phyloP scores from a whole-genome alignment of 176 grass and related monocot species.

The Panicum miliaceum region DNA sequence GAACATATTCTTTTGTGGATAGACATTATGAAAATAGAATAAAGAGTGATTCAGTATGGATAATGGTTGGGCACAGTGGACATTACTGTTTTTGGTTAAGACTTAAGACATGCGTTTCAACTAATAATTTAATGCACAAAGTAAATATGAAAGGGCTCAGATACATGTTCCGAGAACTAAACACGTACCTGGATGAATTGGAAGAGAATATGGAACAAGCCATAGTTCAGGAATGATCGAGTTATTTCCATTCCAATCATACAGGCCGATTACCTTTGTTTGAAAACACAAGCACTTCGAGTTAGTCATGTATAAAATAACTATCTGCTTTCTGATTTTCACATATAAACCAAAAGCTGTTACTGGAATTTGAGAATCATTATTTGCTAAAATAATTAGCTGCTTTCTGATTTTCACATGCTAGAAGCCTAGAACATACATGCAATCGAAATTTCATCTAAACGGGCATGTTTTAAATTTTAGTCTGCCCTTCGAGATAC shows the following conservation, averaged over 20 bases:
- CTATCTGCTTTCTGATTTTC: too few relatives aligned
- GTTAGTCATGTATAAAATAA: too few relatives aligned
- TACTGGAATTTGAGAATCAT: too few relatives aligned
- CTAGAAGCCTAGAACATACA: too few relatives aligned
- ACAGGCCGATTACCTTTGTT: background rate
- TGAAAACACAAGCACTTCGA: background rate
- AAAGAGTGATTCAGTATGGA: too few relatives aligned
- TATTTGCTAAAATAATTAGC: too few relatives aligned
- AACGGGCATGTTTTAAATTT: too few relatives aligned
- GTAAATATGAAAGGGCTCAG: background rate
- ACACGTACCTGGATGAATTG: background rate
- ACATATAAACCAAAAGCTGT: too few relatives aligned
- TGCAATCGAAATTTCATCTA: too few relatives aligned
- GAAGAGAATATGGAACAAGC: background rate
- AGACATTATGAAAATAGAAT: background rate
- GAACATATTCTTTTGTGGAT: background rate
- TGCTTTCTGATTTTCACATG: too few relatives aligned
- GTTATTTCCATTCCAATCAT: background rate
- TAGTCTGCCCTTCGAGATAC: too few relatives aligned
- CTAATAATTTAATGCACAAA: background rate
- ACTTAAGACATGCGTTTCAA: background rate
- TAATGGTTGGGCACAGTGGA: too few relatives aligned
- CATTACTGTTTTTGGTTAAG: background rate
- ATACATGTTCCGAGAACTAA: background rate
- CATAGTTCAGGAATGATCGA: background rate